Percentiles rank a stretch among this genome's conserved stretches.
Conservation (phyloP, 257 asterid species). For the Linaria vulgaris region DNA sequence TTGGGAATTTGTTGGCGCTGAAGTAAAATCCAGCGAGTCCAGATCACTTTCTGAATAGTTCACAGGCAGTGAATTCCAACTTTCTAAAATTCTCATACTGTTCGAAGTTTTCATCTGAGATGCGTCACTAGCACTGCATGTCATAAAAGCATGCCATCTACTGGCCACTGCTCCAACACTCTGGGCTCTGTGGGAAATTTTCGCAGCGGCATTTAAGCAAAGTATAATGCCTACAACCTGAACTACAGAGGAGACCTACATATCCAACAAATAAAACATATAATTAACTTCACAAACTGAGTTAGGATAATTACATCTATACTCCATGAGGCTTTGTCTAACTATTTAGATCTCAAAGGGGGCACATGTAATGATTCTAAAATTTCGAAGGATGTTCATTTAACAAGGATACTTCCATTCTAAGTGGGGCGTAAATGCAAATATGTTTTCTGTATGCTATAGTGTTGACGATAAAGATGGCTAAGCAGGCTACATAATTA, state of each 20-base stretch:
- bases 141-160: constrained; percentile 72
- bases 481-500: no score
- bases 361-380: no score
- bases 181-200: constrained; percentile 83
- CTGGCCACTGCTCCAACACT: constrained; percentile 63
- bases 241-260: constrained; percentile 63
- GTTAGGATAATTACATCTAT: no score
- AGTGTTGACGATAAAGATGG: no score
- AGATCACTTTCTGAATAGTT: constrained; percentile 66
- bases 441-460: no score
- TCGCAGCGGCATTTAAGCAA: constrained; percentile 75
- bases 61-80: constrained; percentile 25
- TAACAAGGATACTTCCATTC: no score
- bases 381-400: no score
- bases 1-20: constrained; percentile 52
- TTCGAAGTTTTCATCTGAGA: constrained; percentile 44
- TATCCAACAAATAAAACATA: constrained; percentile 10
- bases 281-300: neutral
- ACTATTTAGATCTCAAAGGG: no score
- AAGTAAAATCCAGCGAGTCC: constrained; percentile 61
- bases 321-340: no score
- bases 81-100: constrained; percentile 38
- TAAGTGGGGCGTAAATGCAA: no score
- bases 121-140: constrained; percentile 50
- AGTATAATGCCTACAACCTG: constrained; percentile 68